phyloP scores from a whole-genome alignment of 2,329 filamentous ascomycete species.

The Lasiodiplodia sp. region DNA sequence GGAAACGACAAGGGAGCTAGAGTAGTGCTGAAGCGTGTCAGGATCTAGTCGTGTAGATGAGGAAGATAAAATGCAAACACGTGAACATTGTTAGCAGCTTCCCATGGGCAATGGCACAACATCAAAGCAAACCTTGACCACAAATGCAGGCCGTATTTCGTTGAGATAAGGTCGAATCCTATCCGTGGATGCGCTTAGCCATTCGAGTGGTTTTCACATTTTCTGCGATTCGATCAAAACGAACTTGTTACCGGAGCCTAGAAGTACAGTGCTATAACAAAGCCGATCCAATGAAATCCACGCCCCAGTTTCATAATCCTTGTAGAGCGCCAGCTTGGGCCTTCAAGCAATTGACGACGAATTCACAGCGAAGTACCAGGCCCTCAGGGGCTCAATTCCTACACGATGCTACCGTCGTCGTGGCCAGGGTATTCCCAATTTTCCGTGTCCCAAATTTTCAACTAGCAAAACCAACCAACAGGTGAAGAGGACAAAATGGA shows the following conservation, averaged over 20 bases:
- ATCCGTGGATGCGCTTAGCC: no score
- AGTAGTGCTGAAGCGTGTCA: background rate
- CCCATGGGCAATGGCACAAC: no score
- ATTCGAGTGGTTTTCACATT: no score
- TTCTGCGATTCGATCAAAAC: background rate
- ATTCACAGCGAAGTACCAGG: background rate
- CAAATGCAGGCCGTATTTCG: no score
- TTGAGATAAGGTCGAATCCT: no score
- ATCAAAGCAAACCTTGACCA: no score
- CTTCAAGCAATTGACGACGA: background rate
- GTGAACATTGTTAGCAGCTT: no score
- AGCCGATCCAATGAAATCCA: background rate
- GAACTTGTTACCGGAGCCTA: background rate
- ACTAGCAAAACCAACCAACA: background rate
- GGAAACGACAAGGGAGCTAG: background rate
- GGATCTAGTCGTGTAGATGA: background rate
- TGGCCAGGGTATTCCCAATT: conserved; percentile 20
- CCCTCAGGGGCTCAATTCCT: background rate
- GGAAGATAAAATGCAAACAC: no score
- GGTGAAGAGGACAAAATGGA: background rate
- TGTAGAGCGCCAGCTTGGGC: background rate
- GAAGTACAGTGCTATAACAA: background rate
- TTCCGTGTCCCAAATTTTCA: background rate
- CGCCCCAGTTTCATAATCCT: background rate
- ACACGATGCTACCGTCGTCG: background rate